phyloP scores from a whole-genome alignment of 495 filamentous ascomycete genomes.

The Penicillium longicatenatum region DNA sequence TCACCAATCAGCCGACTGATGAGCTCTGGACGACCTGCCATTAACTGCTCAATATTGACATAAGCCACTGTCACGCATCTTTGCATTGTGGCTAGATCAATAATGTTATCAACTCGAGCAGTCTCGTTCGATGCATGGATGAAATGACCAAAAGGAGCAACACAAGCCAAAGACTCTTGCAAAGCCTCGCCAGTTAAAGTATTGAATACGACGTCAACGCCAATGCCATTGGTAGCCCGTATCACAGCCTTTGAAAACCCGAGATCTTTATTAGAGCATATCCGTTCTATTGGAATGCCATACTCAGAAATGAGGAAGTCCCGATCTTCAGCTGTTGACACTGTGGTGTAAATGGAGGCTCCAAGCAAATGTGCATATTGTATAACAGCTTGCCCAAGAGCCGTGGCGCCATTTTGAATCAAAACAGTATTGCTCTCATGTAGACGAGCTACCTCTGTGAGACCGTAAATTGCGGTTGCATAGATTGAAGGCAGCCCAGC shows the following conservation, averaged over 20 bases:
- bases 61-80: constrained; percentile 26
- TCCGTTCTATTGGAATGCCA: constrained; percentile 39
- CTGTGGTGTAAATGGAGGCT: constrained; percentile 48
- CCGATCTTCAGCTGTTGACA: constrained; percentile 42
- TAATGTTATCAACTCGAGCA: constrained; percentile 21
- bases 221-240: constrained; percentile 47
- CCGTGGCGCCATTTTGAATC: constrained; percentile 52
- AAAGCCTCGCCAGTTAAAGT: constrained; percentile 45
- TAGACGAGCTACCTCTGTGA: constrained; percentile 34
- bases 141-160: constrained; percentile 53
- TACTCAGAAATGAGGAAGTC: constrained; percentile 37
- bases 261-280: constrained; percentile 52
- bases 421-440: constrained; percentile 36
- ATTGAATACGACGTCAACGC: constrained; percentile 61
- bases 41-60: constrained; percentile 30
- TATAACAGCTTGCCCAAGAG: constrained; percentile 51
- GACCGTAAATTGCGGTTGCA: constrained; percentile 31
- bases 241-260: constrained; percentile 50
- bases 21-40: constrained; percentile 5
- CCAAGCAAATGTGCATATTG: constrained; percentile 40
- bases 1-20: constrained; percentile 9
- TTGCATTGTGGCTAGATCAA: constrained; percentile 22
- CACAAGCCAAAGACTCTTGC: constrained; percentile 44
- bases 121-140: constrained; percentile 47
- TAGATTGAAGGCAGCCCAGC: constrained; percentile 32